These are phyloP conservation scores for Yamadazyma sp. DNA, from an alignment of 1,139 yeast species.

Conservation along the genomic window DNA sequence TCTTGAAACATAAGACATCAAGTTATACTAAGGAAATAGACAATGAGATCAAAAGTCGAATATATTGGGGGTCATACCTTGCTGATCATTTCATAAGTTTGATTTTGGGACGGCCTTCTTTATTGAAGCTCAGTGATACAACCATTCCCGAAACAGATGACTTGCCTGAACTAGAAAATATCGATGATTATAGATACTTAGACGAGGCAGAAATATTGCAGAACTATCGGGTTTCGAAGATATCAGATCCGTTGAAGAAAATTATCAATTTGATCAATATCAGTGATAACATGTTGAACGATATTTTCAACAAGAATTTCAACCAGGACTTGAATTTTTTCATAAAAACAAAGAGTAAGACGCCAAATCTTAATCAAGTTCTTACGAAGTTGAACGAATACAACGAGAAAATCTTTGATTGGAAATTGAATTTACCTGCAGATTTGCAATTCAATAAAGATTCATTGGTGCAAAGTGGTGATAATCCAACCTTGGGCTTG, in stretches of 20 bases:
- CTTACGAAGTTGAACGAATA: constrained; percentile 35
- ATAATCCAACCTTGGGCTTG: constrained; percentile 50
- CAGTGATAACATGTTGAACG: constrained; percentile 55
- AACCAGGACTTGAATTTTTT: constrained; percentile 20
- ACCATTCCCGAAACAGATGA: constrained; percentile 63
- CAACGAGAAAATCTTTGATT: constrained; percentile 49
- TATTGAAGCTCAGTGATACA: constrained; percentile 56
- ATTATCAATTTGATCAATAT: constrained; percentile 51
- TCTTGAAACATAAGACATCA: constrained; percentile 23
- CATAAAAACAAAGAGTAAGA: constrained; percentile 17
- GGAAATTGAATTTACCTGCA: constrained; percentile 50
- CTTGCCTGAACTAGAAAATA: constrained; percentile 59
- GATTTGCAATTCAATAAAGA: constrained; percentile 52
- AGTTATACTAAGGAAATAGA: constrained; percentile 33
- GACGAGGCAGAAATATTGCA: constrained; percentile 21
- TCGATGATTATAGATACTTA: constrained; percentile 46
- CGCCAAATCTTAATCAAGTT: constrained; percentile 28
- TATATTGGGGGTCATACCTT: constrained; percentile 67
- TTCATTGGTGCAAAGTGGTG: constrained; percentile 43
- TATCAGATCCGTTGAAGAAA: constrained; percentile 48
- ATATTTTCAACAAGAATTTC: constrained; percentile 43
- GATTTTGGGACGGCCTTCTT: constrained; percentile 58
- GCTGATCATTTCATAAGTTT: constrained; percentile 65
- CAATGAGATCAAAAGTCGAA: constrained; percentile 56
- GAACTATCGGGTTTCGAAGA: constrained; percentile 31